Base-by-base conservation (phyloP, 345 rosid species). In the Camelina neglecta region DNA sequence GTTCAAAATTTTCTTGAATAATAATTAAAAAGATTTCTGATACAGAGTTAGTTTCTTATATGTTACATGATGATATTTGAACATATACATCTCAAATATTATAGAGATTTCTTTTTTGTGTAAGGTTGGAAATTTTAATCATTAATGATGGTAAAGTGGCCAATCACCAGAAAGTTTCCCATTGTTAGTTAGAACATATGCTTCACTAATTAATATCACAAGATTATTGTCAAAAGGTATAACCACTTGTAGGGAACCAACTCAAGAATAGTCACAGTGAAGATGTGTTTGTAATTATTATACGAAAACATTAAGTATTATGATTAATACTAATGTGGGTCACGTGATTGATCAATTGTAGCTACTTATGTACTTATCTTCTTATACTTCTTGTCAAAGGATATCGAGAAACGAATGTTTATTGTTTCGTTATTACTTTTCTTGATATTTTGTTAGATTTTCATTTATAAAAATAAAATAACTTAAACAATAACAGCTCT, bases 321-420 rank as follows among this genome's bases (percentile, higher is more conserved):
- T 69, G 75, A 62, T 76, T 65, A 48, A 50, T 71, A 58, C 50
- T 71, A 65, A 77, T 72, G 77, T 72, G 81, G 81, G 81, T 66
- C 81, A 77, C 73, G 76, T 77, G 81, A 72, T 65, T 65, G 50
- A 71, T 65, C 81, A 42, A 41, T 58, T 50, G 73, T 65, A 77
- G 13, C 81, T 58, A 72, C 68, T 8, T 35, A 7, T 4, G 31
- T 29, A 29, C 5, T 71, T 66, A 65, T 77, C 72, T 57, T 63
- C 74, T 62, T 49, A 77, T 55, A 76, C 72, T 71, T 77, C 47
- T 64, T 71, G 60, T 64, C 72, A 65, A 65, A 48, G 67, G 45
- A 68, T 68, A 51, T 60, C 20, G 54, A 75, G 16, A 67, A 29
- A 50, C 33, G 26, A 45, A 57, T 16, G 42, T 4, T 29, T 29